Percentiles rank a stretch among this genome's conserved stretches.
These are phyloP conservation scores for Ehretia macrophylla DNA, from an alignment of 257 asterid species.

Conservation along the genomic window DNA sequence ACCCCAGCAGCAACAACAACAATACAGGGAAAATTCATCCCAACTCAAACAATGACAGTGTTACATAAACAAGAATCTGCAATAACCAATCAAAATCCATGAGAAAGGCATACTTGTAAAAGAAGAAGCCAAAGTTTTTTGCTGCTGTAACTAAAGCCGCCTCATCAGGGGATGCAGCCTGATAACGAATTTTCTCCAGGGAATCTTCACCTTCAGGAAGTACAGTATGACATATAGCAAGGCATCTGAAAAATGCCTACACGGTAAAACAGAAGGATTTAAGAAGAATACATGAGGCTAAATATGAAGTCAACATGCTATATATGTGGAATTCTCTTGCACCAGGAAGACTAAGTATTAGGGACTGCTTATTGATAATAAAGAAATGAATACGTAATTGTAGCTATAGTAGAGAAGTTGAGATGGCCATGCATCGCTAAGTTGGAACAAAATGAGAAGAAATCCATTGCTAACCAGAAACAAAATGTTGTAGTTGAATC, in stretches of 20 bases:
- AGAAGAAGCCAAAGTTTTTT: constrained; percentile 97
- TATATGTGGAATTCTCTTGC: no score
- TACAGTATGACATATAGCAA: constrained; percentile 98
- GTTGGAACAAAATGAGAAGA: no score
- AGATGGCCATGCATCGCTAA: no score
- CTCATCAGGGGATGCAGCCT: constrained; percentile 99
- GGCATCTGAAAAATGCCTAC: constrained; percentile 99
- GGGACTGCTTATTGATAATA: not conserved
- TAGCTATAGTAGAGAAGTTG: no score
- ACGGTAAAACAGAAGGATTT: constrained; percentile 15
- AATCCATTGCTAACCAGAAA: no score
- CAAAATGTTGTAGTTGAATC: no score
- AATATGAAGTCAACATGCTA: no score
- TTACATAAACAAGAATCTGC: not conserved
- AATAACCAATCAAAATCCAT: not conserved
- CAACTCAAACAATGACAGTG: not conserved
- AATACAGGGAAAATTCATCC: not conserved
- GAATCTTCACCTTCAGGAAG: constrained; percentile 99
- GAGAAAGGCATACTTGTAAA: constrained; percentile 57
- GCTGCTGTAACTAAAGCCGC: constrained; percentile 96
- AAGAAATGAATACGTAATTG: not conserved
- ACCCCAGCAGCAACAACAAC: constrained; percentile 1
- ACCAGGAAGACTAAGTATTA: no score
- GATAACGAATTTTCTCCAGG: constrained; percentile 93
- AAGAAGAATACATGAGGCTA: no score